Evolutionary conservation across 768 basidiomycete species (phyloP).

Genomic region (Suillus tomentosus): DNA sequence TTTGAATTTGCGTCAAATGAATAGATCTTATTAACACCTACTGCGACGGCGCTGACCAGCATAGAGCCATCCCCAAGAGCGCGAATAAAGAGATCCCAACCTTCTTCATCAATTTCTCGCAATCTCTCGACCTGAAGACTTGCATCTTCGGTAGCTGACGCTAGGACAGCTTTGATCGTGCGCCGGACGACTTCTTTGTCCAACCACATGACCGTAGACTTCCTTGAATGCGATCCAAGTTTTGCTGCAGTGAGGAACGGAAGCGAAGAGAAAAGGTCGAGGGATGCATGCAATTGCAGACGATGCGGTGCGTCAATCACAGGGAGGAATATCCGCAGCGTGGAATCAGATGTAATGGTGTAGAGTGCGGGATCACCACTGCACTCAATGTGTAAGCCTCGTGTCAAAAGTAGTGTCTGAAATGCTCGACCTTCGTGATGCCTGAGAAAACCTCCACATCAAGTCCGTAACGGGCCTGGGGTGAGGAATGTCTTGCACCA

Average conservation of each 20-base stretch:
- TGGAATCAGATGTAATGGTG: conserved; percentile 81
- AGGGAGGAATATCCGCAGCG: conserved; percentile 82
- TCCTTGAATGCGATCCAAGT: conserved; percentile 24
- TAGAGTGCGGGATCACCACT: conserved; percentile 81
- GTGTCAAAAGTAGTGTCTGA: conserved; percentile 27
- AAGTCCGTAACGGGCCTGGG: conserved; percentile 72
- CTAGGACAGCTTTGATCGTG: conserved; percentile 47
- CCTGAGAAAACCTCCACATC: conserved; percentile 71
- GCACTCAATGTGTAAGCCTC: conserved; percentile 13
- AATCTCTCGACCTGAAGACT: conserved; percentile 40
- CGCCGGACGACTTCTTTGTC: conserved; percentile 61
- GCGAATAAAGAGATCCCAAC: conserved; percentile 80
- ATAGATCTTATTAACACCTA: conserved; percentile 38
- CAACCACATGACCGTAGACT: conserved; percentile 67
- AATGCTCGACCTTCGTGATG: conserved; percentile 54
- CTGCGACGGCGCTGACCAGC: conserved; percentile 70
- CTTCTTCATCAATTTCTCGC: conserved; percentile 66
- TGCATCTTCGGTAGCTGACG: conserved; percentile 14
- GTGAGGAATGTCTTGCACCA: conserved; percentile 69
- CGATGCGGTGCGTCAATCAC: conserved; percentile 84
- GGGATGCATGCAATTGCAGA: conserved; percentile 80
- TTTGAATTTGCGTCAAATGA: conserved; percentile 9
- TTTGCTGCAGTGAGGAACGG: conserved; percentile 40
- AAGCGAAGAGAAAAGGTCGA: conserved; percentile 71
- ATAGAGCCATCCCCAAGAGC: conserved; percentile 74